Evolutionary conservation across 106 monocot species (phyloP).

Genomic region (Dactylorhiza incarnata): DNA sequence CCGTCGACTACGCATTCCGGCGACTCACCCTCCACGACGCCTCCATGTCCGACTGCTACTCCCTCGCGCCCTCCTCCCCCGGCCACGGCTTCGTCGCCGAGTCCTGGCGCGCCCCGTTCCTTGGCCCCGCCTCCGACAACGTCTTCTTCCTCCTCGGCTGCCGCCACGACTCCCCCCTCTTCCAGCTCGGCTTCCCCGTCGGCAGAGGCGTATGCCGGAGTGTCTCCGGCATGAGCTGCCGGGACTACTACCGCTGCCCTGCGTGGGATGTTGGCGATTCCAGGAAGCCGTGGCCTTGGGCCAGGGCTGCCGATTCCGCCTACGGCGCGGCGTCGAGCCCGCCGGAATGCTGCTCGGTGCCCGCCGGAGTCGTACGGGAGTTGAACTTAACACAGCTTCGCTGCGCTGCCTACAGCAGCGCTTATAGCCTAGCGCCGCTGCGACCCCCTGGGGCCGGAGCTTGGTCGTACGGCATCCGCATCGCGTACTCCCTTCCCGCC

Average conservation of each 20-base stretch:
- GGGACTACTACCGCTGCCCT: conserved; percentile 65
- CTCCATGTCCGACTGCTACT: conserved; percentile 81
- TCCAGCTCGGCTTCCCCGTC: conserved; percentile 61
- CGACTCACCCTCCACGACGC: conserved; percentile 70
- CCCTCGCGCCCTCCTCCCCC: conserved; percentile 22
- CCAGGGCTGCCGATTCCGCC: conserved; percentile 2
- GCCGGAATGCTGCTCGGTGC: conserved; percentile 62
- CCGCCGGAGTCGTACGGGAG: conserved; percentile 31
- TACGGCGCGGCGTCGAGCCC: conserved; percentile 23
- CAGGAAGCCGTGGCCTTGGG: conserved; percentile 5
- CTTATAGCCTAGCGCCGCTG: conserved; percentile 66
- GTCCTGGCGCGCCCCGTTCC: conserved; percentile 42
- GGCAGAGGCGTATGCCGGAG: conserved; percentile 49
- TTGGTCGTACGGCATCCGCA: conserved; percentile 76
- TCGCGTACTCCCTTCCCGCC: conserved; percentile 39
- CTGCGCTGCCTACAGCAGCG: conserved; percentile 90
- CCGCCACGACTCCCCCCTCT: conserved; percentile 53
- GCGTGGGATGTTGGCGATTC: conserved; percentile 32
- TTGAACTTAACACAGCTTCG: conserved; percentile 57
- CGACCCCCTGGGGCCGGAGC: conserved; percentile 29
- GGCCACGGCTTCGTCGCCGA: conserved; percentile 57
- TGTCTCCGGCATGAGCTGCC: conserved; percentile 74
- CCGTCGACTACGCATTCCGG: conserved; percentile 78
- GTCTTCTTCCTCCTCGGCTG: conserved; percentile 84
- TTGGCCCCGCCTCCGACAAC: conserved; percentile 56